Evolutionary conservation across 2,329 filamentous ascomycete species (phyloP), one percentile per base, ranked within the genome.

Genomic region (Sporothrix brunneoviolacea): DNA sequence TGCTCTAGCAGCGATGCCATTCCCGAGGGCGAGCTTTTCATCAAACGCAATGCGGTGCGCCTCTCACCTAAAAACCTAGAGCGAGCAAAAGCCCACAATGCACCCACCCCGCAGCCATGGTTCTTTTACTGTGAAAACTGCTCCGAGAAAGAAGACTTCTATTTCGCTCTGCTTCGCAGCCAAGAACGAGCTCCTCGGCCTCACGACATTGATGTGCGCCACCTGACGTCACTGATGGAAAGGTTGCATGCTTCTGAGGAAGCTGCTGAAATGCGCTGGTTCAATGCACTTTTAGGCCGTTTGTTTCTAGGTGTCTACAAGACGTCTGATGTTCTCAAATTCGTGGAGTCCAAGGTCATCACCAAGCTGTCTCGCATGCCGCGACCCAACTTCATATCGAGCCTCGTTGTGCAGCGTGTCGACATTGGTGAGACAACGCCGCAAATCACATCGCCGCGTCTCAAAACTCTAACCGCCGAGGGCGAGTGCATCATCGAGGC

Each of bases 71-170:
- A 79, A 60, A 65, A 69, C 30, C 73, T 77, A 28, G 48, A 47
- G 50, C 46, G 36, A 8, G 72, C 72, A 30, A 59, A 75, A 24
- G 70, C 75, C 3, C 75, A 79, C 4, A 80, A 83, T 55, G 70
- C 66, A 33, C 73, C 72, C 30, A 62, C 77, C 3, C 83, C 88
- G 7, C 91, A 88, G 58, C 90, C 93, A 0, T 97, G 96, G 69
- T 97, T 84, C 62, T 74, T 98, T 4, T 98, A 97, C 67, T 94
- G 88, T 0, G 90, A 97, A 58, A 95, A 94, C 61, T 88, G 88
- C 64, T 95, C 91, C 0, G 89, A 93, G 41, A 98, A 98, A 66
- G 93, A 98, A 67, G 93, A 98, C 64, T 97, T 98, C 68, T 98
- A 98, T 66, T 91, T 95, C 67, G 87, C 91, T 12, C 74, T 98